Evolutionary conservation across 352 stramenopile species (phyloP), one percentile per base, ranked within the genome.

Genomic region (Sclerospora graminicola): DNA sequence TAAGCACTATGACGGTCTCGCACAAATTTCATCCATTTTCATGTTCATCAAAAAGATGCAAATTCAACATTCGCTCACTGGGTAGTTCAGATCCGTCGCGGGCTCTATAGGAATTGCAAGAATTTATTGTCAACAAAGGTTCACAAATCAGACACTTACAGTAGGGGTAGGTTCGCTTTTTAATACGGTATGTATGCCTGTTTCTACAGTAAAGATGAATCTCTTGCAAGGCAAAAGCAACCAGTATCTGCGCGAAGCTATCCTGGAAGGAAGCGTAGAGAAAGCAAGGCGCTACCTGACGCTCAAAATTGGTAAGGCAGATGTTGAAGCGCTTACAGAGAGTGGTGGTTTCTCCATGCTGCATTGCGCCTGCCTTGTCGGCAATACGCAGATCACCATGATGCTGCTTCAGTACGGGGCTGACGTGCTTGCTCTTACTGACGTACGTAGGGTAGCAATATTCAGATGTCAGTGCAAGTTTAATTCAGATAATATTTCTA

Each of bases 381-480:
- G 78, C 14, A 85, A 89, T 53, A 87, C 74, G 35, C 74, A 89
- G 62, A 84, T 89, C 61, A 66, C 82, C n/a, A 84, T 89, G 72
- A 89, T 89, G 78, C 55, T 90, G 27, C 60, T 90, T 21, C 78
- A 90, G 53, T 86, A 73, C 48, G 70, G 76, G 41, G 66, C 78
- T 4, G 76, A 86, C 54, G 70, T 88, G 26, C 64, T 80, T 41
- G 70, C 78, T 20, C 69, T 90, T 32, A 88, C 78, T 0, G 78
- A 90, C 29, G 77, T 89, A 57, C 16, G 45, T 48, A 8, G 20
- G 39, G 2, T 29, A 42, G 7, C 20, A 29, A 4, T 31, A 15
- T 10, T n/a, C 11, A 18, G 13, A 19, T 8, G 8, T 2, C 30
- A 19, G 30, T 19, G 5, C 16, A 18, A 5, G 5, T 20, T 33